Conservation (phyloP, 106 monocot genomes). For the Dioscorea dumetorum region DNA sequence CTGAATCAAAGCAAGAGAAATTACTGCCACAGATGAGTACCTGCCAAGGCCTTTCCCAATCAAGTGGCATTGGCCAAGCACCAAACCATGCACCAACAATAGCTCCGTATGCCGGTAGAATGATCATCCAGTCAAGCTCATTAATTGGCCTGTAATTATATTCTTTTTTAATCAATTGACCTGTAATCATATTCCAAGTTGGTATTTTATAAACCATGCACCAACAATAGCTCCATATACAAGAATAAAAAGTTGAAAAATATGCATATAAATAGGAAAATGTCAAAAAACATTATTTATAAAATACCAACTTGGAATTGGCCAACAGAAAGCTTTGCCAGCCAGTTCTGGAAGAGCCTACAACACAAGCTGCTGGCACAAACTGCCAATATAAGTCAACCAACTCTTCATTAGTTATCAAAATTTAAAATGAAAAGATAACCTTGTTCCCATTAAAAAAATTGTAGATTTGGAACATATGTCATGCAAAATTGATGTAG, state of each 20-base stretch:
- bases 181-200: too few relatives aligned
- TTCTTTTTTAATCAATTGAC: too few relatives aligned
- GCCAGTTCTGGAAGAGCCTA: slow-evolving; percentile 61
- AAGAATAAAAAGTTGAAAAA: not conserved
- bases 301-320: slow-evolving; percentile 48
- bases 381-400: slow-evolving; percentile 35
- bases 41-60: slow-evolving; percentile 99
- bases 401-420: too few relatives aligned
- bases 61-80: slow-evolving; percentile 99
- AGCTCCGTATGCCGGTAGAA: slow-evolving; percentile 81
- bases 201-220: too few relatives aligned
- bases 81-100: slow-evolving; percentile 91
- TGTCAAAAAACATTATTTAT: not conserved
- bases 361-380: slow-evolving; percentile 77
- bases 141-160: slow-evolving; percentile 28
- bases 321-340: slow-evolving; percentile 55
- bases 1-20: too few relatives aligned
- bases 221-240: too few relatives aligned
- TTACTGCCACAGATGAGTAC: slow-evolving; percentile 15
- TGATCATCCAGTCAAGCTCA: slow-evolving; percentile 55
- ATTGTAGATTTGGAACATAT: too few relatives aligned
- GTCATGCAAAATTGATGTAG: too few relatives aligned
- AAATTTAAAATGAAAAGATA: too few relatives aligned
- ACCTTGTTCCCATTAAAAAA: too few relatives aligned
- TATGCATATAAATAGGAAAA: not conserved